Evolutionary conservation across 2,329 filamentous ascomycete species (phyloP), one percentile per base, ranked within the genome.

Genomic region (Capronia americana): DNA sequence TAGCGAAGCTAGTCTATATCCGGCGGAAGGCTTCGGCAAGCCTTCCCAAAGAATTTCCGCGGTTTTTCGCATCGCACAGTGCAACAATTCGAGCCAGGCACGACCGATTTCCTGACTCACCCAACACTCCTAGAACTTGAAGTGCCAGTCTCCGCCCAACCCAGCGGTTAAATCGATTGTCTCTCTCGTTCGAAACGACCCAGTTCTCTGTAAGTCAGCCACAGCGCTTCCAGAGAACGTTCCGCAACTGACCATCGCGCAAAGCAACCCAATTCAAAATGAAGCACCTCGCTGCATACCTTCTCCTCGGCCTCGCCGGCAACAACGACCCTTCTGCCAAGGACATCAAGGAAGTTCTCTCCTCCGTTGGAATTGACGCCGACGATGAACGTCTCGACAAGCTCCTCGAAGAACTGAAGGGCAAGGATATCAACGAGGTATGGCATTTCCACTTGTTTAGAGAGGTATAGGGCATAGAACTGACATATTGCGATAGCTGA

Each of bases 91-190:
- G 57, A 51, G 48, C 48, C 48, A 61, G 53, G 46, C 14, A 48
- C 73, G n/a, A 41, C n/a, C 30, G 38, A n/a, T 51, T 32, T 23
- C 51, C 26, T 30, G 46, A 46, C 74, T 73, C 70, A 73, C 73
- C 73, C 75, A 74, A 75, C 77, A 28, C 26, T 53, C 41, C 53
- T 77, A 87, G 91, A 90, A 96, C 92, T 92, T 87, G 92, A 95
- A 92, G 93, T 90, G 87, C 96, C 94, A 97, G 94, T 98, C 94
- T 97, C 94, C 94, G 93, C 91, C 87, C 89, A 91, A 89, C 82
- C 77, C 82, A 61, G 92, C 93, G 94, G 94, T 97, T 97, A 96
- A 98, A 96, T 90, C 89, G 94, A 98, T 98, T 98, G 94, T 93
- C 80, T 83, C 82, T 84, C 82, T 74, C 80, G 82, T 84, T 84